Percentiles rank a stretch among this genome's conserved stretches.
Conservation (phyloP, 306 rosid genomes). For the Cucumis sativus region DNA sequence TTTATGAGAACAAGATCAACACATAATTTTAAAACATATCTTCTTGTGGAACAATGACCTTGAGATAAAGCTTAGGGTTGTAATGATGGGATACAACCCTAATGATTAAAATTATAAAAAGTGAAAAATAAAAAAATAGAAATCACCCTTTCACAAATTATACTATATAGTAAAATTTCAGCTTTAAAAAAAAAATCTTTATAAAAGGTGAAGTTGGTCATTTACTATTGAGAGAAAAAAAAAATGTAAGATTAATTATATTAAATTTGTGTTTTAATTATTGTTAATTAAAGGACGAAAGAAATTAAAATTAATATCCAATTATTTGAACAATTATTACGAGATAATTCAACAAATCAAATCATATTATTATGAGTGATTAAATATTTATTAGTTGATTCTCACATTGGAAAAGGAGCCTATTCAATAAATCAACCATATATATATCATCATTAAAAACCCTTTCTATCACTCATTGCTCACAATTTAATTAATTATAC, state of each 20-base stretch:
- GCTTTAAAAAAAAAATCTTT: not conserved
- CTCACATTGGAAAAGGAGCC: not conserved
- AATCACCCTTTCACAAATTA: not conserved
- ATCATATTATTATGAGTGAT: too few species aligned
- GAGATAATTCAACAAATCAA: too few species aligned
- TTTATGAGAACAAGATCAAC: too few species aligned
- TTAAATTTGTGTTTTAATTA: too few species aligned
- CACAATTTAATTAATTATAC: not conserved
- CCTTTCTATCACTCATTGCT: not conserved
- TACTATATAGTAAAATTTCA: not conserved
- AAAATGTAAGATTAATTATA: too few species aligned
- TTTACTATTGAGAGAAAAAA: too few species aligned
- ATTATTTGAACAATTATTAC: too few species aligned
- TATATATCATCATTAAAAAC: not conserved
- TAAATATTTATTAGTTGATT: too few species aligned
- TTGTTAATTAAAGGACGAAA: too few species aligned
- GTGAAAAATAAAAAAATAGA: not conserved
- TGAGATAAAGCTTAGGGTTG: not conserved
- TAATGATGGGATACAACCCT: not conserved
- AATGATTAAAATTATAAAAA: not conserved
- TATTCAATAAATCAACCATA: not conserved
- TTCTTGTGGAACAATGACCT: not conserved
- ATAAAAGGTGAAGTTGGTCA: not conserved
- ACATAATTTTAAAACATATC: not conserved
- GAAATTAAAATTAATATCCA: too few species aligned